phyloP scores from a whole-genome alignment of 169 alveolate species.

The Plasmodium inui region DNA sequence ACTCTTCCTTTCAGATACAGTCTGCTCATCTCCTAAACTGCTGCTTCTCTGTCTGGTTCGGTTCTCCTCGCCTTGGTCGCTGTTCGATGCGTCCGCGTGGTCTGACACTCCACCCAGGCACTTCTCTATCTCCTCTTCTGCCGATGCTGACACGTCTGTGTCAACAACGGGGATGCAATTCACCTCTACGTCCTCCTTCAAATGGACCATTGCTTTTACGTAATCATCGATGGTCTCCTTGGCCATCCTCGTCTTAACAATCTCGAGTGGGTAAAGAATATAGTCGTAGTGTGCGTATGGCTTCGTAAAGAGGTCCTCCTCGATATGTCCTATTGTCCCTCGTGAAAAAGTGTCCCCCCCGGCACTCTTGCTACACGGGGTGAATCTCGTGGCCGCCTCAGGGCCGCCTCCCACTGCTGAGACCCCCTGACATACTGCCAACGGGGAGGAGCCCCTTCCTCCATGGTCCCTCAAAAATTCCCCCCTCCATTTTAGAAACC shows the following conservation, averaged over 20 bases:
- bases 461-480: slow-evolving; percentile 1
- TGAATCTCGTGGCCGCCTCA: not conserved
- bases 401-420: not conserved
- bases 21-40: not conserved
- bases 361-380: not conserved
- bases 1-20: not conserved
- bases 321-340: not conserved
- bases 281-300: slow-evolving; percentile 30
- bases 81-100: no score
- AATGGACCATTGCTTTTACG: slow-evolving; percentile 17
- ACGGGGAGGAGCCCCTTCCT: not conserved
- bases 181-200: slow-evolving; percentile 1
- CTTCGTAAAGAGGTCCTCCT: not conserved
- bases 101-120: not conserved
- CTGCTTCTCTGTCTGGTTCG: not conserved
- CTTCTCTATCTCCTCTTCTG: not conserved
- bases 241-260: not conserved
- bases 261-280: slow-evolving; percentile 27
- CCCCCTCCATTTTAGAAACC: slow-evolving; percentile 3
- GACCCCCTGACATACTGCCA: not conserved
- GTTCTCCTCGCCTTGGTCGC: not conserved
- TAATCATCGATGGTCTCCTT: slow-evolving; percentile 32
- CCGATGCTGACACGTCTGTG: not conserved
- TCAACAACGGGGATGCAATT: not conserved
- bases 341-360: not conserved